These are phyloP conservation scores for Solanum ossicruentum DNA, from an alignment of 257 asterid genomes.

Conservation along the genomic window DNA sequence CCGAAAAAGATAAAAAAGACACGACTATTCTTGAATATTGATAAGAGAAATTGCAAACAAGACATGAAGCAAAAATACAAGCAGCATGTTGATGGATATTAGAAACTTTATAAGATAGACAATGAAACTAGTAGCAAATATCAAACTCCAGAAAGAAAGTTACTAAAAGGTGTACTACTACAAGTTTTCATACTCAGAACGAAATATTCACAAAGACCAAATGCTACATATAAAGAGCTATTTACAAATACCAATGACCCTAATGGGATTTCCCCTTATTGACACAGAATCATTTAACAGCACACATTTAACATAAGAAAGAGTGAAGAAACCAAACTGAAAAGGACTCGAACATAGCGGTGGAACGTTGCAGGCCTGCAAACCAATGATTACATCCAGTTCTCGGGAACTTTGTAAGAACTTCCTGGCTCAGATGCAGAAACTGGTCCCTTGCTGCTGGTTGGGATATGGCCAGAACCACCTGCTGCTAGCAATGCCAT, in stretches of 20 bases:
- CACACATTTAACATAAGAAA: neutral
- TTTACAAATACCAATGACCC: conserved; percentile 16
- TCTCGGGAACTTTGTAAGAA: no score
- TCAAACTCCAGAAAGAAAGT: neutral
- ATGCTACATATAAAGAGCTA: neutral
- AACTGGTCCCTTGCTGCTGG: conserved; percentile 12
- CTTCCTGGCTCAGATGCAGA: conserved; percentile 28
- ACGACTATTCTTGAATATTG: neutral
- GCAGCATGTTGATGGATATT: neutral
- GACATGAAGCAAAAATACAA: neutral
- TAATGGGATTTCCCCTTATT: conserved; percentile 22
- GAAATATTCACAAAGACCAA: neutral
- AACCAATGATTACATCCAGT: no score
- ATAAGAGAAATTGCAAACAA: neutral
- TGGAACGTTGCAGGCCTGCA: neutral
- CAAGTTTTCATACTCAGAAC: neutral
- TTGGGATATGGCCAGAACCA: conserved; percentile 17
- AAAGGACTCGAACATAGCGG: neutral
- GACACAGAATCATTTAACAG: conserved; percentile 10
- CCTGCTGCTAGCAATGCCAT: conserved; percentile 43
- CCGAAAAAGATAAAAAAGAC: no score
- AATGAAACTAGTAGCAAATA: neutral
- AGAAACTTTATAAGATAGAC: neutral
- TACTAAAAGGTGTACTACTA: neutral
- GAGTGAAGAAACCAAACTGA: neutral